These are phyloP conservation scores for Cyclanthera cordifolia DNA, from an alignment of 306 rosid genomes.

Conservation along the genomic window DNA sequence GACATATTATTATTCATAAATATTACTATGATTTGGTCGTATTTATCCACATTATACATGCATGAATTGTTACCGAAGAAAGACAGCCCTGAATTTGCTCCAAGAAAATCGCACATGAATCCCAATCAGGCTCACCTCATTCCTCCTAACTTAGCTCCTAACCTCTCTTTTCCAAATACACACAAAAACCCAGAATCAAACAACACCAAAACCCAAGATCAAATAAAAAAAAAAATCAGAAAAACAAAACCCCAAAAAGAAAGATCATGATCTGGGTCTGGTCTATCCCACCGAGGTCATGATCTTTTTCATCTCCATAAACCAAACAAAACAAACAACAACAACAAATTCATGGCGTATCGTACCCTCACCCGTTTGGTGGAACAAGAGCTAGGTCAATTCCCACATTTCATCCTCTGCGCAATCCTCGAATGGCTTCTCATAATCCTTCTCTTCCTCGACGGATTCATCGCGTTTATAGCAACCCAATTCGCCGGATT, in stretches of 20 bases:
- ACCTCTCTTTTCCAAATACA: too few relatives aligned
- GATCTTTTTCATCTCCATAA: conserved; percentile 12
- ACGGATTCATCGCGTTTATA: conserved; percentile 53
- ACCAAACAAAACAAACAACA: too few relatives aligned
- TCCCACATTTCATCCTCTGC: conserved; percentile 53
- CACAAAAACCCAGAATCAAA: neutral
- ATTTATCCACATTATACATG: too few relatives aligned
- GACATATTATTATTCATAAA: too few relatives aligned
- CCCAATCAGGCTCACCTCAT: neutral
- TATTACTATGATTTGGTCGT: too few relatives aligned
- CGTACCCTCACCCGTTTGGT: neutral
- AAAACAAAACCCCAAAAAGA: neutral
- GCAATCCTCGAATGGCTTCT: conserved; percentile 75
- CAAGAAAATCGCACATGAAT: neutral
- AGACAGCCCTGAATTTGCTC: neutral
- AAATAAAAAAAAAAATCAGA: neutral
- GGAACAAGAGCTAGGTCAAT: conserved; percentile 8
- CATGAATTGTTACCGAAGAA: too few relatives aligned
- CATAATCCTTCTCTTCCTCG: conserved; percentile 52
- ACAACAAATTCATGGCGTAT: neutral
- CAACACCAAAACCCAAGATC: neutral
- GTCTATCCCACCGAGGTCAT: conserved; percentile 14
- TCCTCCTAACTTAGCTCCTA: neutral
- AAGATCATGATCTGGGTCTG: conserved; percentile 15
- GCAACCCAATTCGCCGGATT: conserved; percentile 62